Evolutionary conservation across 108 stramenopile species (phyloP).

Genomic region (Hondaea fermentalgiana): DNA sequence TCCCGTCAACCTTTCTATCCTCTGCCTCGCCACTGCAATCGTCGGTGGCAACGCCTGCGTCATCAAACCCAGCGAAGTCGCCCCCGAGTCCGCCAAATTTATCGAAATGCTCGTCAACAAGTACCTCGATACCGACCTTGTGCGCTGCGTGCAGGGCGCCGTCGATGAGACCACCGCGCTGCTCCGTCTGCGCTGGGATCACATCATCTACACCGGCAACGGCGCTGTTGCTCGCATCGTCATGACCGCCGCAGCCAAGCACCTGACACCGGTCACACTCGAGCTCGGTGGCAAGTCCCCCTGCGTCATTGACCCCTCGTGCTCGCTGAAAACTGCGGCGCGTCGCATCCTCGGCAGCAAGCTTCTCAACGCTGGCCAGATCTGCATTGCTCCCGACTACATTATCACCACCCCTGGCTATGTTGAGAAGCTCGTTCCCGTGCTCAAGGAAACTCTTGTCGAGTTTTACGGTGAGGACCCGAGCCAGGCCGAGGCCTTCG

Average conservation of each 20-base stretch:
- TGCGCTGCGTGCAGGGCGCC: constrained; percentile 63
- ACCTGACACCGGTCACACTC: constrained; percentile 69
- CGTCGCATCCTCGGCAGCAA: constrained; percentile 60
- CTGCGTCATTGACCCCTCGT: constrained; percentile 37
- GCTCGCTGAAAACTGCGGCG: constrained; percentile 44
- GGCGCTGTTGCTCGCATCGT: constrained; percentile 52
- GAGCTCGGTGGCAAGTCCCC: constrained; percentile 90
- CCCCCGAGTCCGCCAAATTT: constrained; percentile 34
- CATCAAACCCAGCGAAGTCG: constrained; percentile 69
- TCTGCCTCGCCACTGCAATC: constrained; percentile 57
- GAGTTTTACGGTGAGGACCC: constrained; percentile 23
- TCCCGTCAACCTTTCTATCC: constrained; percentile 54
- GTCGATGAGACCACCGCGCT: constrained; percentile 53
- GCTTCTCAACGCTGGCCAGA: constrained; percentile 70
- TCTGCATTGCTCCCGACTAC: constrained; percentile 75
- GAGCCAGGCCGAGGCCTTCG: not conserved
- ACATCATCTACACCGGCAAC: constrained; percentile 76
- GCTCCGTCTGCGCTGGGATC: constrained; percentile 54
- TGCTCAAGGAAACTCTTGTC: not conserved
- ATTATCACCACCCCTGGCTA: constrained; percentile 38
- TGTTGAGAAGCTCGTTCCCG: not conserved
- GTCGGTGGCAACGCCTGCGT: constrained; percentile 72
- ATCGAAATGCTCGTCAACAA: constrained; percentile 33
- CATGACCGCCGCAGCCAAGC: constrained; percentile 61
- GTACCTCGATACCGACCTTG: constrained; percentile 57